Percentiles rank a stretch among this genome's conserved stretches.
Evolutionary conservation across 768 basidiomycete species (phyloP).

Genomic region (Stropharia rugosoannulata): DNA sequence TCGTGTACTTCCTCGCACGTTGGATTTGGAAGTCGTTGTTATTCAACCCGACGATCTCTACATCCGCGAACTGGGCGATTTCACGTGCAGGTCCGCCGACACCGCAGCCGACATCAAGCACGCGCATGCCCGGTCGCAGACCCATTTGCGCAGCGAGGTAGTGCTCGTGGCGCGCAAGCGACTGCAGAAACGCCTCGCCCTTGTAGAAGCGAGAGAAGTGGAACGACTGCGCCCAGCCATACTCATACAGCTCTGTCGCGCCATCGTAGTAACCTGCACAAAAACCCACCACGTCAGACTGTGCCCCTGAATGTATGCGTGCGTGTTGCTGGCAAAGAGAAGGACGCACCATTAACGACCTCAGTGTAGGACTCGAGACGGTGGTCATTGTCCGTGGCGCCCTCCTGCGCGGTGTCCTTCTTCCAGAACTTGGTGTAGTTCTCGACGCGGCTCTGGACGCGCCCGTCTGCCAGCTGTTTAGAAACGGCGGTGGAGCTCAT

Average conservation of each 20-base stretch:
- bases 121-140: conserved; percentile 87
- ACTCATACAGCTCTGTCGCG: conserved; percentile 94
- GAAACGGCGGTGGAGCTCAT: conserved; percentile 22
- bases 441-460: conserved; percentile 66
- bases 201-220: conserved; percentile 98
- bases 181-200: conserved; percentile 75
- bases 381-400: conserved; percentile 60
- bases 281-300: neutral
- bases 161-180: conserved; percentile 93
- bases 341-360: conserved; percentile 81
- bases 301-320: neutral
- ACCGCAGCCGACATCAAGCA: conserved; percentile 98
- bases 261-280: conserved; percentile 90
- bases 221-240: conserved; percentile 89
- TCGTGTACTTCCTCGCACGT: conserved; percentile 83
- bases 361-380: conserved; percentile 85
- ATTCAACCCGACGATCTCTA: conserved; percentile 82
- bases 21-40: conserved; percentile 96
- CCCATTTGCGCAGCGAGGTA: conserved; percentile 89
- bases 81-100: conserved; percentile 96
- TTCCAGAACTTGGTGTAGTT: conserved; percentile 94
- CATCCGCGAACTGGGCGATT: conserved; percentile 90
- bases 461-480: conserved; percentile 44
- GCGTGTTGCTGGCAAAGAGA: neutral
- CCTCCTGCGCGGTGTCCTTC: conserved; percentile 73